phyloP scores from a whole-genome alignment of 2,329 filamentous ascomycete genomes.

The Botrytis hyacinthi region DNA sequence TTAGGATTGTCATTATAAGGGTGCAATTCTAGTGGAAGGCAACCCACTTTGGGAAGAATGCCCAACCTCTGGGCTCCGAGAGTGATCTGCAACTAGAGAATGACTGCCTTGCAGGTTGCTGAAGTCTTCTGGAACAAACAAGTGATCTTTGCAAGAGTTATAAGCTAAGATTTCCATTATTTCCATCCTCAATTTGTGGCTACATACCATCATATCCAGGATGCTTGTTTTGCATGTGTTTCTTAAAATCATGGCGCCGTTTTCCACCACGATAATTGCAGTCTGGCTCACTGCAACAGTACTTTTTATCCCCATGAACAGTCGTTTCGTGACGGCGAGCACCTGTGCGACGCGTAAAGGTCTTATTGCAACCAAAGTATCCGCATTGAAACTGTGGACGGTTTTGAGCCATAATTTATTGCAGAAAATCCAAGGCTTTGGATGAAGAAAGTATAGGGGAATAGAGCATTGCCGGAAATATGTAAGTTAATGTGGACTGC shows the following conservation, averaged over 20 bases:
- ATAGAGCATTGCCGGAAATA: background rate
- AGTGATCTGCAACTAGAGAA: background rate
- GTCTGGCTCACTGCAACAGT: slow-evolving; percentile 16
- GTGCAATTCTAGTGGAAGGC: background rate
- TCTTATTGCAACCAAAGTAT: slow-evolving; percentile 19
- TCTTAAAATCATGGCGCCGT: slow-evolving; percentile 16
- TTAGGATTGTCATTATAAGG: background rate
- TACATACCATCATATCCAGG: slow-evolving; percentile 19
- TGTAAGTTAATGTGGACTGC: background rate
- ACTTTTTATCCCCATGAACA: slow-evolving; percentile 19
- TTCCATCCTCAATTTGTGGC: too few relatives aligned
- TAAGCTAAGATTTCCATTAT: background rate
- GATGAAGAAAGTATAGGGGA: slow-evolving; percentile 15
- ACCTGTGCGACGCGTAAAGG: slow-evolving; percentile 19
- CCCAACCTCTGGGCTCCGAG: background rate
- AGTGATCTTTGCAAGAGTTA: slow-evolving; percentile 4
- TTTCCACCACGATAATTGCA: slow-evolving; percentile 20
- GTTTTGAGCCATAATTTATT: background rate
- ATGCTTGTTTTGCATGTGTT: slow-evolving; percentile 19
- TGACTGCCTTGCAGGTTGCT: slow-evolving; percentile 8
- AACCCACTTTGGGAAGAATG: background rate
- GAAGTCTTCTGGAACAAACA: slow-evolving; percentile 18
- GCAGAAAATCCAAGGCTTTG: slow-evolving; percentile 6
- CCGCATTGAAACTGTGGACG: slow-evolving; percentile 10
- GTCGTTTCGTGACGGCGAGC: slow-evolving; percentile 17